These are phyloP conservation scores for Uncinocarpus reesii DNA, from an alignment of 2,329 filamentous ascomycete genomes.

Conservation along the genomic window DNA sequence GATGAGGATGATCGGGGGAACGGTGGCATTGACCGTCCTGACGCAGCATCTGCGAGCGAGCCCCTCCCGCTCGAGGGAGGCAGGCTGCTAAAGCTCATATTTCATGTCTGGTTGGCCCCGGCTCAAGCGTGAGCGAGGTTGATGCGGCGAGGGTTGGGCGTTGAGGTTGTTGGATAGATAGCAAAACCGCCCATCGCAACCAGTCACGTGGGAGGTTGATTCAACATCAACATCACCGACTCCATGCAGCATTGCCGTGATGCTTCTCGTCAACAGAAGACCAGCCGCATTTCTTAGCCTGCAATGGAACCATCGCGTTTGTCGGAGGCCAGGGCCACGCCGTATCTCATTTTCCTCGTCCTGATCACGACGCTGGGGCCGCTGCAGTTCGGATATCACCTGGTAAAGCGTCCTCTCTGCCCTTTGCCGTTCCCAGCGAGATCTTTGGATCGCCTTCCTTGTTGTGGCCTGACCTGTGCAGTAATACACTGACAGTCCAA, in stretches of 20 bases:
- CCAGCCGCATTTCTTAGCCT: background rate
- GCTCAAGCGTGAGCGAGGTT: too few relatives aligned
- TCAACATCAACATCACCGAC: too few relatives aligned
- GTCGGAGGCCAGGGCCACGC: conserved; percentile 44
- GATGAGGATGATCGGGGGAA: conserved; percentile 25
- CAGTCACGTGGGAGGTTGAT: too few relatives aligned
- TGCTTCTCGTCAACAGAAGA: too few relatives aligned
- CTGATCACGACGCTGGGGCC: conserved; percentile 71
- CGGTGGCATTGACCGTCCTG: conserved; percentile 21
- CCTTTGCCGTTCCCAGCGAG: background rate
- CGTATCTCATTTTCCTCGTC: conserved; percentile 68
- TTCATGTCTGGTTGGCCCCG: too few relatives aligned
- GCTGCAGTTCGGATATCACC: conserved; percentile 86
- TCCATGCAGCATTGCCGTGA: too few relatives aligned
- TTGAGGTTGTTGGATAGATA: too few relatives aligned
- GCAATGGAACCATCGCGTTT: background rate
- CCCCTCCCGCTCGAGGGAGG: conserved; percentile 30
- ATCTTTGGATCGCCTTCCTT: conserved; percentile 12
- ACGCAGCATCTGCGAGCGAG: conserved; percentile 23
- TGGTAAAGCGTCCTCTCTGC: conserved; percentile 47
- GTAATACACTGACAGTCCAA: conserved; percentile 4
- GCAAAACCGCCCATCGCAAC: too few relatives aligned
- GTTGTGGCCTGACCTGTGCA: background rate
- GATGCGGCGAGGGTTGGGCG: too few relatives aligned
- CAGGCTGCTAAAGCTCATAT: conserved; percentile 23